A percentile compares a stretch with the other conserved stretches of the same genome.
These are phyloP conservation scores for Barnettozyma hawaiiensis DNA, from an alignment of 1,139 yeast genomes.

Conservation along the genomic window DNA sequence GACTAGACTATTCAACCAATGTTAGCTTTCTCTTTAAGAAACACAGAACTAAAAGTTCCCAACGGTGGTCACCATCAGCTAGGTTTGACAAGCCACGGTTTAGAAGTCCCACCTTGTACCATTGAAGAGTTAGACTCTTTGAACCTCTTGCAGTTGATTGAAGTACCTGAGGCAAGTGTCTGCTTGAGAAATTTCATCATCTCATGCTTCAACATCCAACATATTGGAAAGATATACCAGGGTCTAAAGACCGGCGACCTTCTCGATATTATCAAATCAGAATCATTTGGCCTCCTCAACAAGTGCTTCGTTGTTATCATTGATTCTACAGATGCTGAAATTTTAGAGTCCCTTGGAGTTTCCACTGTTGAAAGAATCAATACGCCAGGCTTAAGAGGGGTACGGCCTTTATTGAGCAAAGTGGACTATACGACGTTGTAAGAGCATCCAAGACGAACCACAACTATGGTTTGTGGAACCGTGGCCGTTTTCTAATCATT, in stretches of 20 bases:
- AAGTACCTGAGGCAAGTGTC: background rate
- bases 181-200: background rate
- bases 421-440: background rate
- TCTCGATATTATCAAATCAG: background rate
- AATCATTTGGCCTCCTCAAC: background rate
- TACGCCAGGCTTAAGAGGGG: background rate
- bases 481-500: background rate
- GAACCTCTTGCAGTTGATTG: background rate
- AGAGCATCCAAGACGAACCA: background rate
- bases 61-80: background rate
- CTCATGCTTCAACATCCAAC: background rate
- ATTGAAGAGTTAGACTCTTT: background rate
- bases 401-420: background rate
- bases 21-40: background rate
- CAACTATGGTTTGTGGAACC: background rate
- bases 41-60: background rate
- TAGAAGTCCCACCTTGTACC: background rate
- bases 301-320: background rate
- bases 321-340: background rate
- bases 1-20: background rate
- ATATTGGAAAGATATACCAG: background rate
- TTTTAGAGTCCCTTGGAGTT: background rate
- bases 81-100: background rate
- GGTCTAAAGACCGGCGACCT: background rate
- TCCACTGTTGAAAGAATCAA: background rate